phyloP scores from a whole-genome alignment of 768 basidiomycete genomes.

The Amanita phalloides region DNA sequence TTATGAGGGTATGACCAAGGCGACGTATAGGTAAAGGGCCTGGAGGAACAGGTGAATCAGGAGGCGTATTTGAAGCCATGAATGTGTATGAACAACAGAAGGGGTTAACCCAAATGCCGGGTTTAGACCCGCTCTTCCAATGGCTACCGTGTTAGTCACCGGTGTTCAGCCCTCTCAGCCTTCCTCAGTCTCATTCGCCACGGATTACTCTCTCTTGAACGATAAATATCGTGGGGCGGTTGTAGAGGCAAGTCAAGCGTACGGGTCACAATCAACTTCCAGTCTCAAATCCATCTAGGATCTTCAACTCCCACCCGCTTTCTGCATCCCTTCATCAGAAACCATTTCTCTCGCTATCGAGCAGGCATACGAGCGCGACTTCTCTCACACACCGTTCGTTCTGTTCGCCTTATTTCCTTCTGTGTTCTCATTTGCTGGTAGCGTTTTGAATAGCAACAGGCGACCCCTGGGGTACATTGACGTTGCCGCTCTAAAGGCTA shows the following conservation, averaged over 20 bases:
- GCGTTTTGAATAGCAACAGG: constrained; percentile 64
- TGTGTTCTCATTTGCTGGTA: constrained; percentile 17
- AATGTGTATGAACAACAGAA: not conserved
- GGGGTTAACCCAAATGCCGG: constrained; percentile 2
- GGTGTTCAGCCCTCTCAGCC: constrained; percentile 10
- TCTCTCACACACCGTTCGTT: constrained; percentile 81
- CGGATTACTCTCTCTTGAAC: constrained; percentile 9
- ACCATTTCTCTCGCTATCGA: constrained; percentile 70
- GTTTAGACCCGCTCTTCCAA: not conserved
- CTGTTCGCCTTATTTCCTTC: not conserved
- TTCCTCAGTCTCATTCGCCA: not conserved
- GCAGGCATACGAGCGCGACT: constrained; percentile 88
- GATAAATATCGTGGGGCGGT: constrained; percentile 82
- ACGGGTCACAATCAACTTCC: not conserved
- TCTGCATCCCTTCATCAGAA: constrained; percentile 64
- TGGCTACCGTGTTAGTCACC: not conserved
- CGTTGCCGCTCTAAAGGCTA: constrained; percentile 59
- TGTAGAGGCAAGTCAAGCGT: constrained; percentile 51
- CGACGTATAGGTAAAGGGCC: constrained; percentile 62
- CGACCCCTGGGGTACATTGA: constrained; percentile 82
- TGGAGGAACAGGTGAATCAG: constrained; percentile 5
- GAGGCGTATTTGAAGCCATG: constrained; percentile 1
- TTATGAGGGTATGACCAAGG: constrained; percentile 77
- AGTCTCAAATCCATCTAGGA: constrained; percentile 32
- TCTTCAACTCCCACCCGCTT: constrained; percentile 80